Evolutionary conservation across 805 yeast species (phyloP), one percentile per base, ranked within the genome.

Genomic region (Metschnikowia lunata): DNA sequence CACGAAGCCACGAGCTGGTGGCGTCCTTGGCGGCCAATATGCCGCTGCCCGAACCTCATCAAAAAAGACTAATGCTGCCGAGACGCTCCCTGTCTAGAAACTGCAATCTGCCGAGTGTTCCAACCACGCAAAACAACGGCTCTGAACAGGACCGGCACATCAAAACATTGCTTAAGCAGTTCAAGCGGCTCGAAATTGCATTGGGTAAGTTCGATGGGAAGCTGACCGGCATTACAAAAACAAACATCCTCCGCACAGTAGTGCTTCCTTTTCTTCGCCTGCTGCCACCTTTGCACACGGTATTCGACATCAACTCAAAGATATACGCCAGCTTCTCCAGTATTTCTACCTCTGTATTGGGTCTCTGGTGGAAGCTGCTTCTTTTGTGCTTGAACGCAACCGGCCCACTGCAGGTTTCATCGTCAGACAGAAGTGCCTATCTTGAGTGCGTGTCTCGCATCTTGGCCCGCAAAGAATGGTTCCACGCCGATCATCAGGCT

Each of bases 331-430:
- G 71, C 48, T 57, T 71, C 41, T 57, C 56, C 11, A 63, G 65
- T 50, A 61, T 71, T 4, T 52, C 62, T 7, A 45, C 62, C 6
- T 54, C 69, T 13, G 57, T 68, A 9, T 50, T 78, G 13, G 51
- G 72, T 8, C 68, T 65, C 51, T 79, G 83, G 83, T 79, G 83
- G 83, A 53, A 62, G n/a, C 63, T 72, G n/a, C 56, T 78, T 12
- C 53, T 78, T 15, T 40, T 39, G 9, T 42, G 48, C 31, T 45
- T 54, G 40, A 29, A 42, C 26, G 39, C 51, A 14, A 31, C 48
- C 9, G 43, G 42, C 6, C 42, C 57, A 26, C 53, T 52, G 30
- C 61, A 66, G 12, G 63, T 76, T 13, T 64, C 78, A 1, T 61
- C 72, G 4, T 58, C 72, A 12, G 83, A 79, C 60, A 62, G 75